These are phyloP conservation scores for Coniella lustricola DNA, from an alignment of 2,329 filamentous ascomycete species.

Conservation along the genomic window DNA sequence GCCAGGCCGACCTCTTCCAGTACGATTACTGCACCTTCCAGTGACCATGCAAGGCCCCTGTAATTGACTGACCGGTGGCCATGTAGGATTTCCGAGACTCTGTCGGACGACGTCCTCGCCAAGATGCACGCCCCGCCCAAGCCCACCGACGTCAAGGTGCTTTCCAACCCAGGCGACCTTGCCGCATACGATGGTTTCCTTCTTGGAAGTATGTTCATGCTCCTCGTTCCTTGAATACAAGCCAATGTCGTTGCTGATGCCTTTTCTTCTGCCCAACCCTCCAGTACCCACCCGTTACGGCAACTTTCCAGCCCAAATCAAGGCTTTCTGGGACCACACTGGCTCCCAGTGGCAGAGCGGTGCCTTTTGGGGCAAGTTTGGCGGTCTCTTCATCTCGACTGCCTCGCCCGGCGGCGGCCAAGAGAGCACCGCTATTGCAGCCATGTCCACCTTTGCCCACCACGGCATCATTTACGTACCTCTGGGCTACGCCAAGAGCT, in stretches of 20 bases:
- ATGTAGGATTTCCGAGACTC: conserved; percentile 73
- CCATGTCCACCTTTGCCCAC: conserved; percentile 81
- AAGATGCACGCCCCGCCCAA: conserved; percentile 92
- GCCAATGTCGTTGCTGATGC: no score
- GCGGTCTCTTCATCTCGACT: conserved; percentile 86
- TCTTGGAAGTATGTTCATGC: conserved; percentile 51
- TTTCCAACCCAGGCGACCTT: conserved; percentile 51
- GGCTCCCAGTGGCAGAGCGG: conserved; percentile 77
- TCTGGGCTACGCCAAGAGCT: conserved; percentile 80
- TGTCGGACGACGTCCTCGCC: conserved; percentile 68
- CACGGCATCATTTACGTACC: conserved; percentile 98
- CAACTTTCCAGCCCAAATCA: conserved; percentile 96
- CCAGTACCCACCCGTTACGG: conserved; percentile 82
- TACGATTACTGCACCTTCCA: conserved; percentile 31
- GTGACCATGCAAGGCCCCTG: no score
- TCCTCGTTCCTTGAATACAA: no score
- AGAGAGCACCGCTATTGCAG: conserved; percentile 74
- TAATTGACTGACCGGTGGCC: no score
- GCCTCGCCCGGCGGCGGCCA: conserved; percentile 81
- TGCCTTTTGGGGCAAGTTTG: conserved; percentile 78
- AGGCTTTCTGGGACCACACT: conserved; percentile 85
- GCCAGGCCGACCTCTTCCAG: conserved; percentile 76
- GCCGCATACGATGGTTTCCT: conserved; percentile 81
- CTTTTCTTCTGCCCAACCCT: no score
- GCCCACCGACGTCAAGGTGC: conserved; percentile 56